phyloP scores from a whole-genome alignment of 352 stramenopile species.

The Pythium chondricola region DNA sequence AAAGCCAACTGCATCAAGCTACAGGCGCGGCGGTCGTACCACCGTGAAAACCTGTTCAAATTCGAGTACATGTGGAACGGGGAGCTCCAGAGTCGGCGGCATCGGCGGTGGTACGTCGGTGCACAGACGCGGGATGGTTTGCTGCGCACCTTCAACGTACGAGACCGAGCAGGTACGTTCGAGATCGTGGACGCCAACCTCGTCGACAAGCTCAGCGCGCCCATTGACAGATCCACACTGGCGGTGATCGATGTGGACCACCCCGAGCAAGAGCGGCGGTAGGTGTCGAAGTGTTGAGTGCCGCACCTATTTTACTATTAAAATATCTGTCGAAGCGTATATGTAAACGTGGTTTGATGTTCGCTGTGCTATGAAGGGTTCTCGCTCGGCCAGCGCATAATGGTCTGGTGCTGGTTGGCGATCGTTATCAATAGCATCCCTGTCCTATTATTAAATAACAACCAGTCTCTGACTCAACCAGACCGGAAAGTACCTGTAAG shows the following conservation, averaged over 20 bases:
- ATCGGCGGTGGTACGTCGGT: conserved; percentile 65
- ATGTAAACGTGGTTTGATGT: no score
- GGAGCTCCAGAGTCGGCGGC: conserved; percentile 60
- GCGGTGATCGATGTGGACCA: background rate
- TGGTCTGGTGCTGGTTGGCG: no score
- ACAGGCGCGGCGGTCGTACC: conserved; percentile 30
- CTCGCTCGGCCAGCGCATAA: no score
- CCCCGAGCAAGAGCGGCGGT: conserved; percentile 1
- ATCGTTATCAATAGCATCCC: no score
- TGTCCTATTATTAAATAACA: no score
- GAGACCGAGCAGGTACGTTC: conserved; percentile 47
- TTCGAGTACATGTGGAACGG: conserved; percentile 65
- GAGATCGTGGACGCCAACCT: conserved; percentile 56
- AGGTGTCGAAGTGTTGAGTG: no score
- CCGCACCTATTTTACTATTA: no score
- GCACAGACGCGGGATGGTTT: conserved; percentile 59
- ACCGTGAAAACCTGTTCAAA: conserved; percentile 56
- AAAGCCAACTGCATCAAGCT: conserved; percentile 54
- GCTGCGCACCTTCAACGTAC: conserved; percentile 51
- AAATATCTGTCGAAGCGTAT: no score
- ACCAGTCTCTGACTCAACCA: no score
- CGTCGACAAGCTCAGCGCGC: conserved; percentile 35
- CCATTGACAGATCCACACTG: conserved; percentile 19
- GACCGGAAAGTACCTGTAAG: no score
- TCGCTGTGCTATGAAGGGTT: no score